Conservation (phyloP, 2,329 filamentous ascomycete species). For the Pseudodiploospora longispora region DNA sequence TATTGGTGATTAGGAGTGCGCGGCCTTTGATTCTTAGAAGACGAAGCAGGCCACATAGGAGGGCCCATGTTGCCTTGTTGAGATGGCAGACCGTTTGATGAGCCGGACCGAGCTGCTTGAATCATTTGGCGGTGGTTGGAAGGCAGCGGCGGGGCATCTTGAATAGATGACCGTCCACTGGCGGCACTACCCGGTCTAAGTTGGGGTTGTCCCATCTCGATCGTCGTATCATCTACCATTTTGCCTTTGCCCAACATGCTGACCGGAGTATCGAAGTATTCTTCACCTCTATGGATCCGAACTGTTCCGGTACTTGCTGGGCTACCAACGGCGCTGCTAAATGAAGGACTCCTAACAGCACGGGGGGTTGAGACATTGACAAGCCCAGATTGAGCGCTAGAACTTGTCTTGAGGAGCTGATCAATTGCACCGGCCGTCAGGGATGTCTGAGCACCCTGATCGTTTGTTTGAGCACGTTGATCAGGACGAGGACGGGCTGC, state of each 20-base stretch:
- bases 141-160: slow-evolving; percentile 63
- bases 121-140: slow-evolving; percentile 77
- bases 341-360: slow-evolving; percentile 27
- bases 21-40: slow-evolving; percentile 44
- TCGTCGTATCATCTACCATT: slow-evolving; percentile 28
- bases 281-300: slow-evolving; percentile 34
- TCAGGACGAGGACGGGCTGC: slow-evolving; percentile 33
- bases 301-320: slow-evolving; percentile 33
- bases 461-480: slow-evolving; percentile 40
- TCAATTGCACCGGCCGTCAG: slow-evolving; percentile 80
- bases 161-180: slow-evolving; percentile 46
- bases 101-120: slow-evolving; percentile 61
- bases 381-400: not conserved
- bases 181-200: slow-evolving; percentile 64
- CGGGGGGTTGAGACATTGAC: slow-evolving; percentile 4
- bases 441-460: slow-evolving; percentile 74
- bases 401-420: slow-evolving; percentile 51
- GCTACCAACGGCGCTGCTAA: slow-evolving; percentile 22
- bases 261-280: slow-evolving; percentile 38
- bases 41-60: slow-evolving; percentile 74
- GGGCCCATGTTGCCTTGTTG: slow-evolving; percentile 62
- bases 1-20: slow-evolving; percentile 49
- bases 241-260: slow-evolving; percentile 31
- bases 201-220: slow-evolving; percentile 24
- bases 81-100: slow-evolving; percentile 32